A percentile compares a stretch with the other conserved stretches of the same genome.
phyloP scores from a whole-genome alignment of 2,329 filamentous ascomycete genomes.

The Endoconidiophora laricicola region DNA sequence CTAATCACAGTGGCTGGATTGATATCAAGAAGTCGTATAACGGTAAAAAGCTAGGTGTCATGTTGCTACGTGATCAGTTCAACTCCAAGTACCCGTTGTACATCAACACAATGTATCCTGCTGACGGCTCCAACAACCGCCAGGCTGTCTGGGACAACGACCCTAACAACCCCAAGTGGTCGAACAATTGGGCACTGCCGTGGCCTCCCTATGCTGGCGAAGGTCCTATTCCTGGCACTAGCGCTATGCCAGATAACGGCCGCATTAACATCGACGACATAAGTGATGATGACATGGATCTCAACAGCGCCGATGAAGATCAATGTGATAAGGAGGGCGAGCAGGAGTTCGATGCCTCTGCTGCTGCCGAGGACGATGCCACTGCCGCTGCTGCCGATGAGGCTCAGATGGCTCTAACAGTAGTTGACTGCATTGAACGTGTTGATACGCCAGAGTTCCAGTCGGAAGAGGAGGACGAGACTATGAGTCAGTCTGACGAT shows the following conservation, averaged over 20 bases:
- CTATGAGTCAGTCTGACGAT: too few species aligned
- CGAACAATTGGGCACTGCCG: constrained; percentile 8
- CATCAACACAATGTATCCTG: constrained; percentile 11
- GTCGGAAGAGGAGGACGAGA: too few species aligned
- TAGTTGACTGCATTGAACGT: too few species aligned
- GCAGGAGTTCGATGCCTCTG: background rate
- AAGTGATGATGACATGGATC: background rate
- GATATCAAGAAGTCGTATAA: constrained; percentile 7
- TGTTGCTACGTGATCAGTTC: background rate
- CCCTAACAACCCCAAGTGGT: constrained; percentile 7
- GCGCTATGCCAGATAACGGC: background rate
- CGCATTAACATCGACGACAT: constrained; percentile 2
- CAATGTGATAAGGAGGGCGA: background rate
- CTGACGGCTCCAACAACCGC: constrained; percentile 6
- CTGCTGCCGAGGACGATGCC: background rate
- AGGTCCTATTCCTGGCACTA: constrained; percentile 2
- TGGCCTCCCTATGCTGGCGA: constrained; percentile 12
- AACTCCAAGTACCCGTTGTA: constrained; percentile 10
- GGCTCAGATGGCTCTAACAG: background rate
- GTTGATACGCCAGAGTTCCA: too few species aligned
- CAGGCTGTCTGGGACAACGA: constrained; percentile 11
- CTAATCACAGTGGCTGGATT: constrained; percentile 13
- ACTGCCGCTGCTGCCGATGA: background rate
- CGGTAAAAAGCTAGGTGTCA: constrained; percentile 7
- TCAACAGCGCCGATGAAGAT: constrained; percentile 2